Evolutionary conservation across 345 rosid species (phyloP).

Genomic region (Pistacia vera): DNA sequence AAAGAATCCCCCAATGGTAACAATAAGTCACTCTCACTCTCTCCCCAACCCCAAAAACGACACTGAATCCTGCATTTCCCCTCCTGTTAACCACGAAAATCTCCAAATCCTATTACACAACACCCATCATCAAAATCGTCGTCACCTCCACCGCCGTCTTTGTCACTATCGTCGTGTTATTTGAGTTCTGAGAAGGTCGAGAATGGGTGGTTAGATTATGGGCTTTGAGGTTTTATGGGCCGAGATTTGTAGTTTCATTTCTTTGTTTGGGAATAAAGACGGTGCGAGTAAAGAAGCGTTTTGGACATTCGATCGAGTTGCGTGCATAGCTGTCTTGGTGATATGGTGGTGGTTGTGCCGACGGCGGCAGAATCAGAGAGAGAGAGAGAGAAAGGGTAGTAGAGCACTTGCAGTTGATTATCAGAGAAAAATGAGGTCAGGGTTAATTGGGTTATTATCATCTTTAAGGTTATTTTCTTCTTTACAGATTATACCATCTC

Average conservation of each 20-base stretch:
- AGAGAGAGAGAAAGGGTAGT: conserved; percentile 16
- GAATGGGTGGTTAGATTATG: conserved; percentile 32
- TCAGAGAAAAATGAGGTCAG: conserved; percentile 56
- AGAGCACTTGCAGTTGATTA: conserved; percentile 22
- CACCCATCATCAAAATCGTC: background rate
- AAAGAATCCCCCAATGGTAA: conserved; percentile 39
- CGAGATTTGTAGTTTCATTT: conserved; percentile 21
- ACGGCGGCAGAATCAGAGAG: conserved; percentile 23
- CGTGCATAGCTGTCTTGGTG: conserved; percentile 27
- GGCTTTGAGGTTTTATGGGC: conserved; percentile 29
- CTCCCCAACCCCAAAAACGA: conserved; percentile 6
- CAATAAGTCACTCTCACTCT: conserved; percentile 46
- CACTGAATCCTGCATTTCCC: conserved; percentile 37
- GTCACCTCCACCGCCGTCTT: background rate
- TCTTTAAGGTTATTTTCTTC: background rate
- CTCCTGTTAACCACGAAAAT: conserved; percentile 56
- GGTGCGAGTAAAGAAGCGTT: conserved; percentile 4
- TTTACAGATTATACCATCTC: no score
- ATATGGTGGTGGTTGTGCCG: conserved; percentile 50
- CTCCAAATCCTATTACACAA: conserved; percentile 31
- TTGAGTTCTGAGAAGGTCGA: background rate
- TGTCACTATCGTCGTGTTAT: background rate
- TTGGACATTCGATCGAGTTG: conserved; percentile 22
- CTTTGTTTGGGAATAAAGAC: conserved; percentile 2
- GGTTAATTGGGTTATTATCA: background rate